Conservation (phyloP, 306 rosid species). For the Lathyrus tuberosus region DNA sequence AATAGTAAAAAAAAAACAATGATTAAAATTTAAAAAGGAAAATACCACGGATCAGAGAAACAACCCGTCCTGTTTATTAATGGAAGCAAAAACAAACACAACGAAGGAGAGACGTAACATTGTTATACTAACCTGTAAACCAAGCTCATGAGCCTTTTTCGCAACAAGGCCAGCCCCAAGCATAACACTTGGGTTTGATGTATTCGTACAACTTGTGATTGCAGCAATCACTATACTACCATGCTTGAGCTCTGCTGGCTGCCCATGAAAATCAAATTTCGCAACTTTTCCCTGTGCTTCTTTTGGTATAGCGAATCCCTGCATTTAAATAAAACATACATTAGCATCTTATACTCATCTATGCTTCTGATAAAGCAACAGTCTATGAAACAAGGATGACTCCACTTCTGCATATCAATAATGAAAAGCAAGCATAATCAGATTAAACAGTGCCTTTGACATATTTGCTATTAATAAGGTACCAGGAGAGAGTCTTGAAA, state of each 20-base stretch:
- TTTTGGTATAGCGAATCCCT: constrained; percentile 95
- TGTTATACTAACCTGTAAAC: constrained; percentile 64
- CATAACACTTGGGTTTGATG: constrained; percentile 98
- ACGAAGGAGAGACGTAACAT: neutral
- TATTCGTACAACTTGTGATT: constrained; percentile 94
- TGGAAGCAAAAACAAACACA: constrained; percentile 4
- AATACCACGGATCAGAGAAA: constrained; percentile 8
- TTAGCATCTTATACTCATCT: constrained; percentile 19
- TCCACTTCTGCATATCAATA: constrained; percentile 26
- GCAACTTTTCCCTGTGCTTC: constrained; percentile 75
- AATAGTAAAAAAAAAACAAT: constrained; percentile 23
- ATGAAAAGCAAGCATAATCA: constrained; percentile 24
- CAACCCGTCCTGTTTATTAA: neutral
- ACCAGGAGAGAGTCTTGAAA: constrained; percentile 21
- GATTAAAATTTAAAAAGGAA: constrained; percentile 14
- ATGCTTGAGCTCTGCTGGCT: constrained; percentile 86
- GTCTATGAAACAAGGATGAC: constrained; percentile 22
- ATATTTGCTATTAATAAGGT: constrained; percentile 10
- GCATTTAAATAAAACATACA: constrained; percentile 29
- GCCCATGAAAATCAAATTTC: constrained; percentile 83
- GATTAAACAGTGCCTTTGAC: constrained; percentile 23
- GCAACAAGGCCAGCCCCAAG: constrained; percentile 98
- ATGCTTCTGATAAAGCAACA: constrained; percentile 27
- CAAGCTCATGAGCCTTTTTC: constrained; percentile 85
- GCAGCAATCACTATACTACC: constrained; percentile 97